Conservation (phyloP, 2,329 filamentous ascomycete species). For the Spiromastix sp. region DNA sequence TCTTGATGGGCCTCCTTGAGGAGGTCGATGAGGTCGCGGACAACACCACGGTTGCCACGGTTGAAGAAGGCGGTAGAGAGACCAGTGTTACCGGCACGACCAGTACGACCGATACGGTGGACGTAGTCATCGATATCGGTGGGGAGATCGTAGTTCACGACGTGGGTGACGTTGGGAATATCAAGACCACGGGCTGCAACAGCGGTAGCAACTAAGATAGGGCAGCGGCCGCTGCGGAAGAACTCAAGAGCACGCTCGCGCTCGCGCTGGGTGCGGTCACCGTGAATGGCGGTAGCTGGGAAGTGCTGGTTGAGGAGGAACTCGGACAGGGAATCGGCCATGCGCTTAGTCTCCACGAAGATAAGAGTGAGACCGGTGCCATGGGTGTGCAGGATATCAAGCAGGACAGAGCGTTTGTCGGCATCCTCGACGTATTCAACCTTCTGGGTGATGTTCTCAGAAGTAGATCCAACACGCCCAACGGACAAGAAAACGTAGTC, state of each 20-base stretch:
- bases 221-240: conserved; percentile 92
- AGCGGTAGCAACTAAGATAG: conserved; percentile 91
- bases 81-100: conserved; percentile 98
- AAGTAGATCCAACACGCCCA: conserved; percentile 95
- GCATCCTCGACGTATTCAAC: conserved; percentile 93
- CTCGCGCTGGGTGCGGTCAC: conserved; percentile 96
- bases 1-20: conserved; percentile 99
- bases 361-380: conserved; percentile 79
- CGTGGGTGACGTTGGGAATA: conserved; percentile 93
- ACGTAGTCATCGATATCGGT: conserved; percentile 99
- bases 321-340: conserved; percentile 95
- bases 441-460: conserved; percentile 99
- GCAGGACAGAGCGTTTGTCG: conserved; percentile 94
- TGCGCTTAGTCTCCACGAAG: conserved; percentile 99
- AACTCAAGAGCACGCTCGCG: conserved; percentile 96
- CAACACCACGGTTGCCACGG: conserved; percentile 95
- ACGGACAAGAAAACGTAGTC: conserved; percentile 99
- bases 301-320: conserved; percentile 98
- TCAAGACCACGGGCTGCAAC: conserved; percentile 86
- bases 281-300: conserved; percentile 96
- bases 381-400: conserved; percentile 95
- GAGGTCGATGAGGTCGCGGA: conserved; percentile 91
- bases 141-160: conserved; percentile 98
- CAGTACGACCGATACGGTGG: conserved; percentile 98
- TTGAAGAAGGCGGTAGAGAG: conserved; percentile 99